A percentile compares a stretch with the other conserved stretches of the same genome.
Conservation (phyloP, 352 stramenopile genomes). For the Aphanomyces astaci region DNA sequence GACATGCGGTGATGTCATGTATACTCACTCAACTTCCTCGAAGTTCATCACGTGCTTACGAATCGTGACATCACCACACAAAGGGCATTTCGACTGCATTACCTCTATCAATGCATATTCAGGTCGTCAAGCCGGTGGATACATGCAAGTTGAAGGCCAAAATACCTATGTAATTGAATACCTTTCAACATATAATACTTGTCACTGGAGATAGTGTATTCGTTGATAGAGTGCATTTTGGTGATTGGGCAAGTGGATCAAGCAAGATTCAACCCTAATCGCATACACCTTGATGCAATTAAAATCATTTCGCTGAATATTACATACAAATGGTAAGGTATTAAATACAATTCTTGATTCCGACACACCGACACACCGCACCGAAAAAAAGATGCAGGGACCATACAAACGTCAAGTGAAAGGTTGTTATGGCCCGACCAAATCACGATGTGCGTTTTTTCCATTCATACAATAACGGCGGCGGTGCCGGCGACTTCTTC, state of each 20-base stretch:
- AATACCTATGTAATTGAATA: background rate
- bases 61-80: constrained; percentile 3
- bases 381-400: background rate
- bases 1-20: background rate
- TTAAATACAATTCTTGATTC: background rate
- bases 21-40: background rate
- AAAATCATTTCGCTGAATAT: too few species aligned
- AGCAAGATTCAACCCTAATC: constrained; percentile 9
- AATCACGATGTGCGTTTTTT: background rate
- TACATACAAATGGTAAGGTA: background rate
- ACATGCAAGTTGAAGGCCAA: background rate
- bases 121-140: background rate
- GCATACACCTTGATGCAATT: too few species aligned
- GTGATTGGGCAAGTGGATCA: background rate
- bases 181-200: background rate
- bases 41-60: background rate
- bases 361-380: too few species aligned
- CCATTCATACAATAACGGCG: background rate
- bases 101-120: constrained; percentile 4
- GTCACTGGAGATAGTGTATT: background rate
- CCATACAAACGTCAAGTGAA: constrained; percentile 11
- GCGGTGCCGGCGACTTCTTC: background rate
- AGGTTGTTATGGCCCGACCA: background rate
- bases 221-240: background rate
- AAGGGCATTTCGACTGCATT: background rate